phyloP scores from a whole-genome alignment of 2,329 filamentous ascomycete genomes.

The Claviceps humidiphila region DNA sequence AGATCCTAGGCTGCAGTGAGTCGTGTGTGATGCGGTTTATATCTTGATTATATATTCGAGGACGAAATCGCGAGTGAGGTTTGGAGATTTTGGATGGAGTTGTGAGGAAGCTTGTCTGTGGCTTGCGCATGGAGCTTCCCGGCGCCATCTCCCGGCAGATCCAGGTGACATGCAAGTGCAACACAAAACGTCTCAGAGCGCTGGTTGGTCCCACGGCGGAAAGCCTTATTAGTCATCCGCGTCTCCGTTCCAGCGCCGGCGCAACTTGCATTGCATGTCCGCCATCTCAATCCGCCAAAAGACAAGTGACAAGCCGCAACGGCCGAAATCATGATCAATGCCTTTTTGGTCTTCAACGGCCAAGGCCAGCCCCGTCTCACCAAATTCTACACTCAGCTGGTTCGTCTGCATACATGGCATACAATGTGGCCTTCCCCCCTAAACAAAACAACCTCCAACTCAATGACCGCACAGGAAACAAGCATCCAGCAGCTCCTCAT shows the following conservation, averaged over 20 bases:
- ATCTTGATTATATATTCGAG: background rate
- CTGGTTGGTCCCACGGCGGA: no score
- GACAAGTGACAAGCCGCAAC: background rate
- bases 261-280: background rate
- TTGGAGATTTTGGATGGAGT: background rate
- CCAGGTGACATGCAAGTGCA: background rate
- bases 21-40: background rate
- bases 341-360: conserved; percentile 97
- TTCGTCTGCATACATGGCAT: conserved; percentile 20
- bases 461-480: conserved; percentile 56
- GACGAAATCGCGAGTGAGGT: background rate
- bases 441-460: background rate
- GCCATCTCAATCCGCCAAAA: background rate
- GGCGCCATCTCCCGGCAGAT: background rate
- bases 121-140: background rate
- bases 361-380: conserved; percentile 91
- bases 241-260: background rate
- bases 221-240: background rate
- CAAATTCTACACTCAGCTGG: conserved; percentile 97
- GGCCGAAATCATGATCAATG: conserved; percentile 71
- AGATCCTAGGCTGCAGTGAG: background rate
- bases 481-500: conserved; percentile 94
- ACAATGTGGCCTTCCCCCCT: background rate
- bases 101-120: background rate
- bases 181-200: background rate